Evolutionary conservation across 768 basidiomycete species (phyloP).

Genomic region (Coprinopsis cinerea): DNA sequence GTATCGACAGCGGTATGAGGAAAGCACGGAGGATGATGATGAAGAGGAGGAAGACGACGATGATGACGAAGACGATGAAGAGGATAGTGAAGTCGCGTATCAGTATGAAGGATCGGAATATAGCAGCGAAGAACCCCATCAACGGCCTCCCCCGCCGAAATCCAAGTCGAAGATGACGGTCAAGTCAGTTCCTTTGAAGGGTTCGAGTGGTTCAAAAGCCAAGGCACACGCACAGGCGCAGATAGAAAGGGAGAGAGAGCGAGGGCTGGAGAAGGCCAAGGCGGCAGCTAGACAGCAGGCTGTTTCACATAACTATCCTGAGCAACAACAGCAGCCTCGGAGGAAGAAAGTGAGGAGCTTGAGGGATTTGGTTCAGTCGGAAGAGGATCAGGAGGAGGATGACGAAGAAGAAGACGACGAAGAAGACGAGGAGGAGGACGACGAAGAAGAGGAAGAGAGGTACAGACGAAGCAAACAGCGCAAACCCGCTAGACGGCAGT

Average conservation of each 20-base stretch:
- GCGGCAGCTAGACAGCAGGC: not conserved
- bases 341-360: constrained; percentile 17
- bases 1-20: constrained; percentile 9
- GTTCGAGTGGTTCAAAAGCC: too few species aligned
- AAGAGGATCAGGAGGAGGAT: constrained; percentile 17
- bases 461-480: not conserved
- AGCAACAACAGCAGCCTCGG: not conserved
- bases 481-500: not conserved
- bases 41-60: constrained; percentile 17
- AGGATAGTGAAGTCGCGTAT: constrained; percentile 13
- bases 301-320: not conserved
- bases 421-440: not conserved
- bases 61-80: constrained; percentile 18
- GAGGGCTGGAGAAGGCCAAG: not conserved
- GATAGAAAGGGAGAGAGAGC: not conserved
- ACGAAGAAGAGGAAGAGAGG: not conserved
- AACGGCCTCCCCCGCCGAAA: not conserved
- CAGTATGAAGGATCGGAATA: constrained; percentile 8
- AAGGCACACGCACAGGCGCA: constrained; percentile 1
- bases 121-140: not conserved
- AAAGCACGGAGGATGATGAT: constrained; percentile 14
- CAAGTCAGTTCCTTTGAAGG: not conserved
- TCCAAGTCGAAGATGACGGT: not conserved
- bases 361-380: constrained; percentile 6
- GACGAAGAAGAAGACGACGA: constrained; percentile 12